Base-by-base conservation (phyloP, 2,329 filamentous ascomycete species). In the Ceratocystis eucalypticola region DNA sequence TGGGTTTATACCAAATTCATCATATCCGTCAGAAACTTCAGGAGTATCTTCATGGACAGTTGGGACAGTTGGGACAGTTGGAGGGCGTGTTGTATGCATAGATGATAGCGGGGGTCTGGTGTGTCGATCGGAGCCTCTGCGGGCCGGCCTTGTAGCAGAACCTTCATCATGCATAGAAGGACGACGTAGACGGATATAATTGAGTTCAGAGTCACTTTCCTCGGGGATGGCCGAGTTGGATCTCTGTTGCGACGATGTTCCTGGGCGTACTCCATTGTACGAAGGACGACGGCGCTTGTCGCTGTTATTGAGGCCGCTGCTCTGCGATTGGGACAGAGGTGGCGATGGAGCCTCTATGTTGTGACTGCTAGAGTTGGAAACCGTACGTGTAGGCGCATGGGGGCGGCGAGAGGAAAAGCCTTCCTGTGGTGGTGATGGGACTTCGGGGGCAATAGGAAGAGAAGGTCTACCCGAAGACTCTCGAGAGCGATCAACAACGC, bases 211-310 rank as follows among this genome's bases (percentile, higher is more conserved):
- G 17, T 48, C 55, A 48, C 41, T 61, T 61, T 65, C 64, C 30
- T 65, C 64, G 2, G 55, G 64, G 28, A 65, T 65, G 15, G 64
- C 50, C 2, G 64, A 65, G 17, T 33, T 61, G 45, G 64, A 57
- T n/a, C 64, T 55, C n/a, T 65, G 64, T 20, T 65, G 64, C 30
- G 64, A 61, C 8, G 41, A 59, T 7, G 45, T 53, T 48, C 30
- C 64, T 48, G 64, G 64, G 8, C 64, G 64, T n/a, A 59, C 17
- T 2, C 37, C 45, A 37, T 25, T 61, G 45, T 65, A 61, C 17
- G 64, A 65, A 37, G 64, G 55, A 25, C 64, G 64, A 15, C 64
- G 64, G n/a, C 50, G 64, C 25, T 65, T 65, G 17, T 65, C 64
- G 12, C 53, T 37, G 28, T 33, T 61, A n/a, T 53, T 57, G 48